Conservation (phyloP, 345 rosid species). For the Hypericum androsaemum region DNA sequence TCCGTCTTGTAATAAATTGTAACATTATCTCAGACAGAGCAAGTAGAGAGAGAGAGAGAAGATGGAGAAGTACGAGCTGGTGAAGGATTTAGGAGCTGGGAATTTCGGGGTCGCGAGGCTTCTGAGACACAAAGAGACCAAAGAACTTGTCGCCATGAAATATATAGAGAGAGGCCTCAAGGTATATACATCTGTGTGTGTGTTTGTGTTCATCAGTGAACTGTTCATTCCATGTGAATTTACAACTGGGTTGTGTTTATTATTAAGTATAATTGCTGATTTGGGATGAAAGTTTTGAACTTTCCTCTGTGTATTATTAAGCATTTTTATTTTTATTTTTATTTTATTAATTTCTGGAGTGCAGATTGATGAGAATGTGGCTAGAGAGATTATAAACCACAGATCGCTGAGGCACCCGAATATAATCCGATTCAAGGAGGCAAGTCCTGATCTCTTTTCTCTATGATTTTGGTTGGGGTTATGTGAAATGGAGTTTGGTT, state of each 20-base stretch:
- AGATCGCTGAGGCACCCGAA: slow-evolving; percentile 8
- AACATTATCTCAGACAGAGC: too few relatives aligned
- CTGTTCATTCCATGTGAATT: too few relatives aligned
- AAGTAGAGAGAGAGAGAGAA: not conserved
- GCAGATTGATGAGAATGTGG: slow-evolving; percentile 9
- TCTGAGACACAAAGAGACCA: slow-evolving; percentile 3
- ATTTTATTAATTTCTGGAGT: not conserved
- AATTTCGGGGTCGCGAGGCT: slow-evolving; percentile 10
- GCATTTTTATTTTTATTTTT: too few relatives aligned
- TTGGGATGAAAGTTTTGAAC: too few relatives aligned
- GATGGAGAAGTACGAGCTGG: slow-evolving; percentile 8
- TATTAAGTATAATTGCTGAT: too few relatives aligned
- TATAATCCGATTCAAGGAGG: slow-evolving; percentile 10
- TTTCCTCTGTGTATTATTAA: too few relatives aligned
- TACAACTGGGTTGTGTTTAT: too few relatives aligned
- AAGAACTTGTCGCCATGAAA: slow-evolving; percentile 9
- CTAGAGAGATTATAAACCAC: slow-evolving; percentile 9
- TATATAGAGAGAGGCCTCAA: slow-evolving; percentile 7
- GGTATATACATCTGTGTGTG: too few relatives aligned
- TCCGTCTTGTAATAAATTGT: too few relatives aligned
- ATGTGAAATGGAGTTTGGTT: not conserved
- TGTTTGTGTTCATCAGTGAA: too few relatives aligned
- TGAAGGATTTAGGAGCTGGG: slow-evolving; percentile 10
- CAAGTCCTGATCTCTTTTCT: not conserved
- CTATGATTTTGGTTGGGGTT: too few relatives aligned